Evolutionary conservation across 2,329 filamentous ascomycete species (phyloP).

Genomic region (Volutella citrinella): DNA sequence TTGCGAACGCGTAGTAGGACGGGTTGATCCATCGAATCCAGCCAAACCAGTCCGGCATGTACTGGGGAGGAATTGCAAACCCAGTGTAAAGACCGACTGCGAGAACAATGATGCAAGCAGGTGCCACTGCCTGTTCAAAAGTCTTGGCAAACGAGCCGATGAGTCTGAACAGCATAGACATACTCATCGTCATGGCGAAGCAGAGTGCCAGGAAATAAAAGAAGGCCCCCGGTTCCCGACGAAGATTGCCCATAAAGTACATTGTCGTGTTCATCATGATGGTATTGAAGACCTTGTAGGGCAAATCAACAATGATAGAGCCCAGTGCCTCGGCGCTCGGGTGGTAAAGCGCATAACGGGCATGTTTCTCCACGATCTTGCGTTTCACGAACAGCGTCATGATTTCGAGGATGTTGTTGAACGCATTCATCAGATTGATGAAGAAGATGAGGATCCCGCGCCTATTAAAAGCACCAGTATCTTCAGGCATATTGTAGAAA

Average conservation of each 20-base stretch:
- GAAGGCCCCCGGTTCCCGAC: slow-evolving; percentile 53
- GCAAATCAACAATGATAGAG: neutral
- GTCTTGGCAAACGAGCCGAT: slow-evolving; percentile 14
- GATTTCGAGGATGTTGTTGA: slow-evolving; percentile 19
- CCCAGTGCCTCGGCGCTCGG: slow-evolving; percentile 13
- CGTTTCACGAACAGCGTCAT: slow-evolving; percentile 14
- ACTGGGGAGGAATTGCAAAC: neutral
- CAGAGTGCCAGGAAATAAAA: slow-evolving; percentile 50
- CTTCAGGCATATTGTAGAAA: neutral
- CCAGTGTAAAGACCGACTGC: slow-evolving; percentile 45
- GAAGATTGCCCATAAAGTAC: slow-evolving; percentile 64
- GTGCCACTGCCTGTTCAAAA: slow-evolving; percentile 38
- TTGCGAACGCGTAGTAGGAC: slow-evolving; percentile 46
- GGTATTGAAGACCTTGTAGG: slow-evolving; percentile 3
- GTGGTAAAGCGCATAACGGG: slow-evolving; percentile 25
- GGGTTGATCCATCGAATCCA: slow-evolving; percentile 64
- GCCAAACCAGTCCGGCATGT: slow-evolving; percentile 21
- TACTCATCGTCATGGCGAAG: slow-evolving; percentile 23
- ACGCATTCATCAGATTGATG: slow-evolving; percentile 20
- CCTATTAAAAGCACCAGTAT: fast-evolving
- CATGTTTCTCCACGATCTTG: slow-evolving; percentile 25
- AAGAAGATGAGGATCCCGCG: neutral
- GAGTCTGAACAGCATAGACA: slow-evolving; percentile 16
- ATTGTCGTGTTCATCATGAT: slow-evolving; percentile 40
- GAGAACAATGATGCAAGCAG: slow-evolving; percentile 46